Evolutionary conservation across 2,329 filamentous ascomycete genomes (phyloP).

Genomic region (Sporothrix humicola): DNA sequence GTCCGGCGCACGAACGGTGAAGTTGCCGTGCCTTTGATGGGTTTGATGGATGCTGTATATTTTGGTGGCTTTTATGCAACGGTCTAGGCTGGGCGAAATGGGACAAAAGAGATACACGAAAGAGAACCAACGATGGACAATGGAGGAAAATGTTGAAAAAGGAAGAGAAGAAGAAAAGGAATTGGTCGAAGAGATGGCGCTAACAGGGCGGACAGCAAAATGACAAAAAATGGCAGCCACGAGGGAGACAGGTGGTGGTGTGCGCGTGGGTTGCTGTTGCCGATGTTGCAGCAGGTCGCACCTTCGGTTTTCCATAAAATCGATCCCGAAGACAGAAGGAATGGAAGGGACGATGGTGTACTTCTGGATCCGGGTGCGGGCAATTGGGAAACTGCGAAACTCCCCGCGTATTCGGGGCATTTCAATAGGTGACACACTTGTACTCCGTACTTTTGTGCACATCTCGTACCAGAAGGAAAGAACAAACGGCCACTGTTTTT

Average conservation of each 20-base stretch:
- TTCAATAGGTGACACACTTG: no score
- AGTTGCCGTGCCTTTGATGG: neutral
- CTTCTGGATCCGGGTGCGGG: neutral
- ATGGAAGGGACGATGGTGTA: neutral
- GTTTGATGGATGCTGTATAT: neutral
- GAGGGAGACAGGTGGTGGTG: neutral
- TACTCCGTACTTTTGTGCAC: neutral
- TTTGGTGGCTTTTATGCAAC: neutral
- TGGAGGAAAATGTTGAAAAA: neutral
- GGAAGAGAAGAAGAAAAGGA: neutral
- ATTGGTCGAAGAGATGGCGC: neutral
- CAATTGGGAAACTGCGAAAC: slow-evolving; percentile 19
- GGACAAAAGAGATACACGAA: neutral
- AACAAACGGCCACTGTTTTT: neutral
- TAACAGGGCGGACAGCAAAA: neutral
- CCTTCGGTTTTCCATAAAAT: neutral
- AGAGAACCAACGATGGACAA: neutral
- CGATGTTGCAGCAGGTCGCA: neutral
- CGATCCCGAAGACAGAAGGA: neutral
- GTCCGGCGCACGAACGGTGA: neutral
- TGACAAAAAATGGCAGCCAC: neutral
- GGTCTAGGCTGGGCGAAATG: slow-evolving; percentile 6
- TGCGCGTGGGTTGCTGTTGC: neutral
- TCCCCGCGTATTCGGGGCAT: neutral
- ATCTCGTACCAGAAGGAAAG: neutral